A percentile compares a stretch with the other conserved stretches of the same genome.
phyloP scores from a whole-genome alignment of 179 eudicot species.

The Amaranthus tricolor region DNA sequence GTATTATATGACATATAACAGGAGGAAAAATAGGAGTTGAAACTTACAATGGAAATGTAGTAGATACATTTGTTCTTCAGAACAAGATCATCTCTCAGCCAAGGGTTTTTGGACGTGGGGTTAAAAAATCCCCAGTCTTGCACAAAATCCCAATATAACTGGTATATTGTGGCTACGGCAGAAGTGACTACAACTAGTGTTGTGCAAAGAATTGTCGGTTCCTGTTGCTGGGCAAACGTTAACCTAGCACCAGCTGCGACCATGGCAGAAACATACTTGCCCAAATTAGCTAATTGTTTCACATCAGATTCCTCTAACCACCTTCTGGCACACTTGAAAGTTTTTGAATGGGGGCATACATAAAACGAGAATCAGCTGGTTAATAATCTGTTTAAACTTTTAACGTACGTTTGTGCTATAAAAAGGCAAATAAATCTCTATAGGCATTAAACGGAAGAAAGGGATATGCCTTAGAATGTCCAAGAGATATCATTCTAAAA shows the following conservation, averaged over 20 bases:
- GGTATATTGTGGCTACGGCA: conserved; percentile 70
- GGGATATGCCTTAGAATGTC: no score
- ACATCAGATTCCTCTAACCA: conserved; percentile 72
- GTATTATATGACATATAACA: background rate
- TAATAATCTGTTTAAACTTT: background rate
- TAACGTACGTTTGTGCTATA: background rate
- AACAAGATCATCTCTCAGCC: conserved; percentile 78
- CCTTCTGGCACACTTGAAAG: conserved; percentile 75
- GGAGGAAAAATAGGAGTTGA: background rate
- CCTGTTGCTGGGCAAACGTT: conserved; percentile 56
- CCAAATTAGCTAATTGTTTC: conserved; percentile 77
- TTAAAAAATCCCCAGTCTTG: conserved; percentile 89
- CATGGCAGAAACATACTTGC: conserved; percentile 97
- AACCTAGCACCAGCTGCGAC: conserved; percentile 92
- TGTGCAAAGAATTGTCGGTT: conserved; percentile 44
- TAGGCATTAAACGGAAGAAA: background rate
- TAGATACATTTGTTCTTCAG: conserved; percentile 70
- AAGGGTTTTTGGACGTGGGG: conserved; percentile 58
- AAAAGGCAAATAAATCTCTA: background rate
- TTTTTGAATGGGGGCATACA: background rate
- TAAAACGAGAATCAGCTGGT: background rate
- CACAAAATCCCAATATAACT: conserved; percentile 94
- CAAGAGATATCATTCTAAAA: no score
- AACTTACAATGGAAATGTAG: conserved; percentile 65
- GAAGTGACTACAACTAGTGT: conserved; percentile 67